phyloP scores from a whole-genome alignment of 345 rosid genomes.

The Melaleuca alternifolia region DNA sequence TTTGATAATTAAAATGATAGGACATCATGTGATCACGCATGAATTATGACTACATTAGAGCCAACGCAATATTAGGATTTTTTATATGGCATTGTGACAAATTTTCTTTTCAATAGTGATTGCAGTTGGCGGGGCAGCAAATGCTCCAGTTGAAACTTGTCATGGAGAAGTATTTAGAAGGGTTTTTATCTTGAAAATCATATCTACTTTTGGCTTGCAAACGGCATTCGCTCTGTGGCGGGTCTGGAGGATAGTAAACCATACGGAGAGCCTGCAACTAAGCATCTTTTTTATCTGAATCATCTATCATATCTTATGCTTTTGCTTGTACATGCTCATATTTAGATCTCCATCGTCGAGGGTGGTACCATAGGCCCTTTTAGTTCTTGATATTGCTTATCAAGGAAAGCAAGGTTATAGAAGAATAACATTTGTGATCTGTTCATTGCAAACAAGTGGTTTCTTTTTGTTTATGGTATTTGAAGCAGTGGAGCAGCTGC shows the following conservation, averaged over 20 bases:
- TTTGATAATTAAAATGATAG: not conserved
- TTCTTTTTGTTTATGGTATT: not conserved
- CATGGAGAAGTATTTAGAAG: conserved; percentile 47
- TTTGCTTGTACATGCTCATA: not conserved
- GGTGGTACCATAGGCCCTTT: not conserved
- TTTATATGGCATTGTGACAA: not conserved
- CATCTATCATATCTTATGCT: not conserved
- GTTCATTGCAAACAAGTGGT: not conserved
- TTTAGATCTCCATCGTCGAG: not conserved
- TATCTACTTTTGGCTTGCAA: not conserved
- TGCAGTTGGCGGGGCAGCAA: conserved; percentile 64
- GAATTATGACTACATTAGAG: not conserved
- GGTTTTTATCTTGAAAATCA: conserved; percentile 14
- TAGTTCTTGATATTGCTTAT: not conserved
- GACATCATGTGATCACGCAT: not conserved
- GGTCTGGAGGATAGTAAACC: not conserved
- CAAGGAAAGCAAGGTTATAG: not conserved
- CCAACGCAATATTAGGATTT: not conserved
- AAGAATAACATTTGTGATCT: not conserved
- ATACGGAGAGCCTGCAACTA: not conserved
- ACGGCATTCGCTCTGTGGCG: not conserved
- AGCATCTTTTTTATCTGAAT: not conserved
- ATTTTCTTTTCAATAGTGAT: conserved; percentile 3
- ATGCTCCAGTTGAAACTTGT: conserved; percentile 52
- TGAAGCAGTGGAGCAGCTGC: not conserved